Evolutionary conservation across 2,329 filamentous ascomycete species (phyloP), one percentile per base, ranked within the genome.

Genomic region (Alternaria sp.): DNA sequence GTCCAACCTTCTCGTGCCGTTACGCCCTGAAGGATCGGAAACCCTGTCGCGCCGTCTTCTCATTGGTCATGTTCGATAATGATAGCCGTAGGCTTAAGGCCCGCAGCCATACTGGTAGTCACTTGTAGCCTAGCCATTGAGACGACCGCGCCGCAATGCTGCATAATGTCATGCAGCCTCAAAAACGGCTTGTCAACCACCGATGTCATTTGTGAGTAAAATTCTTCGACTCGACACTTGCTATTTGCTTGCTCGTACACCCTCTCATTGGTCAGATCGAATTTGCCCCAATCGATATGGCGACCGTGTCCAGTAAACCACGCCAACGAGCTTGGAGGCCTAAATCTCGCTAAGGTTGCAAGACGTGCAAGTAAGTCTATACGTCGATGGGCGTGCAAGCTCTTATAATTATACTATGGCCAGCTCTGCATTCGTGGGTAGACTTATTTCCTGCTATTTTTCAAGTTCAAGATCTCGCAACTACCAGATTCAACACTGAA

Each of bases 271-370:
- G 50, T 26, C 21, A 45, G 36, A n/a, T 23, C 26, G 11, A 31
- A 33, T 3, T 37, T 31, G 8, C 28, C 23, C 17, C n/a, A 31
- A 41, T 17, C 3, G 17, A 26, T 29, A 65, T 62, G 54, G 48
- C 41, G 7, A 51, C 53, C 39, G 33, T 54, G 14, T 34, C 44
- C 29, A 58, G 60, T 21, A 66, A 63, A 39, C 36, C 51, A 10
- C 63, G 63, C 39, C 63, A 66, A 50, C 60, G 63, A 44, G 58
- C 63, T 5, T 66, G 63, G 63, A 66, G 56, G 34, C 61, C 63
- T 2, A 66, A 66, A 37, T 58, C 58, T 7, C 53, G 61, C 10
- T 63, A 58, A 39, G 63, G 63, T 2, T 66, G 63, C 45, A 66
- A 63, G 49, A 66, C 61, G 8, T 66, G 63, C 63, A 66, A 66